phyloP scores from a whole-genome alignment of 805 yeast species.

The Maudiozyma saulgeensis region DNA sequence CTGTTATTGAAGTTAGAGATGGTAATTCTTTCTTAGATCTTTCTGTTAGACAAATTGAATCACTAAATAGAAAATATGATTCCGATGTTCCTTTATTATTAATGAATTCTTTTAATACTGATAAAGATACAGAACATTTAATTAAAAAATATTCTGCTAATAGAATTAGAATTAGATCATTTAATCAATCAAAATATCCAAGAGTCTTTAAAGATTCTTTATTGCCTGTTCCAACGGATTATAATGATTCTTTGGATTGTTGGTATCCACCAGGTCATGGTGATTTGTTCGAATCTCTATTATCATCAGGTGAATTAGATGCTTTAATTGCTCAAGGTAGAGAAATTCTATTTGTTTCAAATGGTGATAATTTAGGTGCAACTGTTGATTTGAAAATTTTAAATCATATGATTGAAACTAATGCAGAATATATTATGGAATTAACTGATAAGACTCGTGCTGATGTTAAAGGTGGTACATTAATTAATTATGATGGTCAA shows the following conservation, averaged over 20 bases:
- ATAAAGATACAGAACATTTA: conserved; percentile 81
- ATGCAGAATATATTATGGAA: conserved; percentile 95
- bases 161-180: conserved; percentile 87
- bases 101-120: conserved; percentile 98
- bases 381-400: conserved; percentile 88
- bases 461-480: conserved; percentile 98
- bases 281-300: conserved; percentile 85
- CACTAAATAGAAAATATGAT: conserved; percentile 80
- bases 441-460: conserved; percentile 98
- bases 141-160: conserved; percentile 96
- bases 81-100: conserved; percentile 91
- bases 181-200: conserved; percentile 97
- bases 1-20: conserved; percentile 96
- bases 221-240: conserved; percentile 80
- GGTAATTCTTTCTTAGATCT: conserved; percentile 95
- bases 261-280: conserved; percentile 99
- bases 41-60: conserved; percentile 93
- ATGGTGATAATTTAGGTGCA: conserved; percentile 98
- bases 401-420: conserved; percentile 84
- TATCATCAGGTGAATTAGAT: conserved; percentile 86
- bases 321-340: conserved; percentile 84
- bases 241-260: conserved; percentile 63
- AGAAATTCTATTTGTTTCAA: conserved; percentile 89
- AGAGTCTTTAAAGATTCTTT: conserved; percentile 92
- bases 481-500: conserved; percentile 89